Conservation (phyloP, 768 basidiomycete genomes). For the Chalciporus sphaerocephalus region DNA sequence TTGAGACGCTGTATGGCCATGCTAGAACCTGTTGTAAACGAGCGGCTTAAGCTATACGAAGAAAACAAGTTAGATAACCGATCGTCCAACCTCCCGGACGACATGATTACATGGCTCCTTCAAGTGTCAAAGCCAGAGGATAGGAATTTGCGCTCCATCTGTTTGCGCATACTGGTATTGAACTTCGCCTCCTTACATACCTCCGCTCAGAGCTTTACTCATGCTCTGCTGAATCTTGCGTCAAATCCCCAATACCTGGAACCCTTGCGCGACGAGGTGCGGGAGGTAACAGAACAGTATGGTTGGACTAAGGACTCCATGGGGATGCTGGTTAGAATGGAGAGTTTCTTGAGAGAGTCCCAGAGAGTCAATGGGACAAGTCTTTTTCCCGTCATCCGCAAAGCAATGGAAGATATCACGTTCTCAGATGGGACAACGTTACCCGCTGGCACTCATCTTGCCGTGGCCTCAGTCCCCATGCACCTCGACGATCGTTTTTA, state of each 20-base stretch:
- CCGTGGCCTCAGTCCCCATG: conserved; percentile 29
- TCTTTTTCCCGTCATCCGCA: conserved; percentile 30
- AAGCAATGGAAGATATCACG: conserved; percentile 31
- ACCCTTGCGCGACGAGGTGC: conserved; percentile 40
- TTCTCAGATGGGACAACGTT: conserved; percentile 35
- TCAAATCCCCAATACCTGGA: conserved; percentile 36
- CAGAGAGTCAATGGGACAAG: conserved; percentile 34
- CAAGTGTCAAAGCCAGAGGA: conserved; percentile 27
- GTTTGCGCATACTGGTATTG: conserved; percentile 33
- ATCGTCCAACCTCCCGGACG: conserved; percentile 34
- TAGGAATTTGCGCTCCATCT: conserved; percentile 26
- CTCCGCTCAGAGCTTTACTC: conserved; percentile 32
- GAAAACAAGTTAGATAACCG: conserved; percentile 13
- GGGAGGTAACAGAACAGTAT: conserved; percentile 26
- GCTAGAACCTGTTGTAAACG: conserved; percentile 31
- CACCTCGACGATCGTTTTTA: conserved; percentile 42
- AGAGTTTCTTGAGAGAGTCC: conserved; percentile 43
- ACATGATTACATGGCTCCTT: conserved; percentile 41
- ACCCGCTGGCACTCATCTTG: conserved; percentile 38
- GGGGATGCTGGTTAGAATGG: conserved; percentile 34
- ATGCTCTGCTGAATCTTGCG: conserved; percentile 39
- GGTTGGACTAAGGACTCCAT: conserved; percentile 34
- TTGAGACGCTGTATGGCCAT: conserved; percentile 27
- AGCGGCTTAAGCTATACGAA: conserved; percentile 29
- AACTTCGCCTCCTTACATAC: conserved; percentile 39